Evolutionary conservation across 345 rosid genomes (phyloP), one percentile per base, ranked within the genome.

Genomic region (Carallia pectinifolia): DNA sequence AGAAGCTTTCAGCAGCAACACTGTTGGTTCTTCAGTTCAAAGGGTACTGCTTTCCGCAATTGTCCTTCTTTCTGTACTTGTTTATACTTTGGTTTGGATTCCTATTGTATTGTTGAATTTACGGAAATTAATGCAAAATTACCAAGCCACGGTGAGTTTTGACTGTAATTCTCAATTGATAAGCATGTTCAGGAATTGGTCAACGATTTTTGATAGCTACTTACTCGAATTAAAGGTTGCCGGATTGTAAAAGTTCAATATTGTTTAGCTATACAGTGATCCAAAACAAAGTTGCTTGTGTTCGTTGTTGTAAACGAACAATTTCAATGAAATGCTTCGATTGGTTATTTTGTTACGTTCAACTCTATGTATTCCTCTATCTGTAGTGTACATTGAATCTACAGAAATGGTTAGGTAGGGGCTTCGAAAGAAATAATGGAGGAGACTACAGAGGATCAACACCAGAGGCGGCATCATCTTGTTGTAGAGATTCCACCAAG

Each of bases 371-470:
- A 58, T 58, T 58, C 61, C 61, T 58, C 61, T 58, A 56, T 56
- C 61, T 15, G 33, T 56, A 56, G 61, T n/a, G 34, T 56, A 56
- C 61, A 30, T 58, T 58, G 61, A 58, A 58, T 58, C 13, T 29
- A 58, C 61, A 19, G 31, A 58, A 58, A 58, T 58, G 61, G 17
- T 7, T 70, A 95, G 99, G 83, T 55, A 58, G 82, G 67, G 67
- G 68, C 73, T 71, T 80, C 85, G 66, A 67, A 74, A 17, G 97
- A 90, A 80, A 95, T 92, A 73, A 85, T 74, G 50, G 92, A 90
- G 81, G 89, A 89, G 71, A 65, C 72, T n/a, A 61, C 80, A 39
- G 74, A 69, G 1, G 72, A 50, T 50, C 75, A 61, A 64, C 80
- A 65, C 37, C 67, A 63, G 19, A 71, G 81, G 67, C 74, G 50